Conservation (phyloP, 331 rosid species). For the Quercus lobata region DNA sequence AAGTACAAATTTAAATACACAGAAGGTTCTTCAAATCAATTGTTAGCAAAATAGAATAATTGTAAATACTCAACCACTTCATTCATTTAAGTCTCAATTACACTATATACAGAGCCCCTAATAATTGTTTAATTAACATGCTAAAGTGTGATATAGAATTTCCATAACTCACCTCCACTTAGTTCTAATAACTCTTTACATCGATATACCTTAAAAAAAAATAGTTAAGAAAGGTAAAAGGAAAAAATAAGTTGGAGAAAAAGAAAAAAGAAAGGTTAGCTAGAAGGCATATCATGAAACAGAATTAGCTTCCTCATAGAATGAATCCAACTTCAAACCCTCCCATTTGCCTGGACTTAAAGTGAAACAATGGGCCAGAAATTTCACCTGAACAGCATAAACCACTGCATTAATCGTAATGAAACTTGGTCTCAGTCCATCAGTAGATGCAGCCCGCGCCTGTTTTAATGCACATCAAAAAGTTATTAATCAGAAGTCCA, state of each 20-base stretch:
- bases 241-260: neutral
- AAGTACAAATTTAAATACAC: neutral
- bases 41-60: neutral
- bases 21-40: constrained; percentile 2
- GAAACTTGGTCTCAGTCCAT: constrained; percentile 94
- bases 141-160: neutral
- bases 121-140: neutral
- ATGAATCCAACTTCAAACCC: constrained; percentile 14
- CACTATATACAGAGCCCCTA: neutral
- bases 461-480: constrained; percentile 31
- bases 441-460: constrained; percentile 97
- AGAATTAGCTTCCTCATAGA: constrained; percentile 10
- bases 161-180: neutral
- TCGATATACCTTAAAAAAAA: neutral
- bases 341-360: constrained; percentile 8
- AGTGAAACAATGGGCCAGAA: constrained; percentile 20
- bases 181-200: neutral
- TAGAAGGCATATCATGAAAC: neutral
- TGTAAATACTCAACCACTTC: neutral
- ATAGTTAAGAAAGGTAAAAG: neutral
- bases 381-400: constrained; percentile 89
- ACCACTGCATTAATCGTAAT: constrained; percentile 70
- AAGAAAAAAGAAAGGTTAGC: neutral
- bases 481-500: neutral
- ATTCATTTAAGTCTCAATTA: neutral